Conservation (phyloP, 2,329 filamentous ascomycete species). For the Magnaporthales sp. region DNA sequence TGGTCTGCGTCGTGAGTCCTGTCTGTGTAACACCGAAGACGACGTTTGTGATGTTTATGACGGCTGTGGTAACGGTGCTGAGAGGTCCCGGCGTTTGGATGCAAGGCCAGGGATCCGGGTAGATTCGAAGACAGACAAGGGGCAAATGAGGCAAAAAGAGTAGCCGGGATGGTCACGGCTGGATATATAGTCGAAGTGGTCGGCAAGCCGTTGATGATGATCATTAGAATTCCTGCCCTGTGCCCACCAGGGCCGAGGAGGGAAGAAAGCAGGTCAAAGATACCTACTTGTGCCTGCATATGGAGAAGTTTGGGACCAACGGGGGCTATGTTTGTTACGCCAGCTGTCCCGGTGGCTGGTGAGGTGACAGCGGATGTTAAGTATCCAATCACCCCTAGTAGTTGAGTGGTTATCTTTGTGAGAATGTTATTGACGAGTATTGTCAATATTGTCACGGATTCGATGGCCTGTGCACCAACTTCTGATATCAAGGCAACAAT, state of each 20-base stretch:
- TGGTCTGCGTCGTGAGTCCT: background rate
- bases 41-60: background rate
- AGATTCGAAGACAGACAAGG: background rate
- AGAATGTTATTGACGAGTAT: background rate
- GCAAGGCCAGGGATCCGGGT: background rate
- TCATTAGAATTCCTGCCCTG: background rate
- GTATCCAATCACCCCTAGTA: background rate
- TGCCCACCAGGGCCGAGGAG: background rate
- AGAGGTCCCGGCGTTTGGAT: background rate
- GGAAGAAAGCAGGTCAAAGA: background rate
- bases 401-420: background rate
- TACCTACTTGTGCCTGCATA: background rate
- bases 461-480: background rate
- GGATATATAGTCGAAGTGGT: background rate
- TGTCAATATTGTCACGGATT: background rate
- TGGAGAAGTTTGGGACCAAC: background rate
- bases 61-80: background rate
- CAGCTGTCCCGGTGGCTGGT: background rate
- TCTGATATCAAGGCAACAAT: background rate
- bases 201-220: background rate
- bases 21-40: background rate
- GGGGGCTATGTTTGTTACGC: background rate
- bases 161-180: background rate
- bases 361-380: background rate
- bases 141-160: background rate